These are phyloP conservation scores for Sophora flavescens DNA, from an alignment of 306 rosid species.

Conservation along the genomic window DNA sequence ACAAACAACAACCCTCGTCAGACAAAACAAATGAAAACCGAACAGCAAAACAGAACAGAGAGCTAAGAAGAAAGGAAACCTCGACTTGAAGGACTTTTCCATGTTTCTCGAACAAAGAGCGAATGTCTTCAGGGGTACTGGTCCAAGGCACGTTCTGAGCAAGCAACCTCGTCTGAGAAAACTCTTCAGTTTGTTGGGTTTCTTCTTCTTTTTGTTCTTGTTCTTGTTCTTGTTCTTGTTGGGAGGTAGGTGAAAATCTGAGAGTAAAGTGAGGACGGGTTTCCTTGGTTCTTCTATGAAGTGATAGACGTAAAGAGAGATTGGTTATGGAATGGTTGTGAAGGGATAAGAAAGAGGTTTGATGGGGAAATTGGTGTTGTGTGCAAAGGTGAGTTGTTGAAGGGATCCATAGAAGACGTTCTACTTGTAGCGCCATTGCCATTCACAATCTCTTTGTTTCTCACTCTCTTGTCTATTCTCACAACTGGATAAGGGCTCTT, in stretches of 20 bases:
- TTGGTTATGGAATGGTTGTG: conserved; percentile 40
- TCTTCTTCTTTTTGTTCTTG: no score
- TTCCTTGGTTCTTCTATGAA: conserved; percentile 42
- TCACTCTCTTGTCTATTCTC: no score
- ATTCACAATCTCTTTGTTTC: background rate
- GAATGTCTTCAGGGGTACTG: conserved; percentile 84
- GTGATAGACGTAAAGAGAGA: conserved; percentile 43
- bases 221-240: conserved; percentile 48
- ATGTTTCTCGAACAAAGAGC: conserved; percentile 72
- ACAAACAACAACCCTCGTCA: conserved; percentile 43
- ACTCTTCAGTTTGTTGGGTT: conserved; percentile 44
- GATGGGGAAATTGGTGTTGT: conserved; percentile 37
- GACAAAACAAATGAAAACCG: conserved; percentile 22
- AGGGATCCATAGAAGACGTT: conserved; percentile 44
- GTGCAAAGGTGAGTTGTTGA: conserved; percentile 44
- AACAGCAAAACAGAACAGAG: conserved; percentile 3
- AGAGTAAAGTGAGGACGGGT: conserved; percentile 31
- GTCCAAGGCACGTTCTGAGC: conserved; percentile 95
- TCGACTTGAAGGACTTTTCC: conserved; percentile 84
- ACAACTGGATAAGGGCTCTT: conserved; percentile 31
- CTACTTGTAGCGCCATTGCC: conserved; percentile 65
- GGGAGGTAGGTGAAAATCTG: conserved; percentile 57
- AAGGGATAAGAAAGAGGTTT: conserved; percentile 39
- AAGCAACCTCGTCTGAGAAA: conserved; percentile 66
- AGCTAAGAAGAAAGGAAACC: conserved; percentile 51